Conservation (phyloP, 163 green algal genomes). For the Chlamydomonas reinhardtii region DNA sequence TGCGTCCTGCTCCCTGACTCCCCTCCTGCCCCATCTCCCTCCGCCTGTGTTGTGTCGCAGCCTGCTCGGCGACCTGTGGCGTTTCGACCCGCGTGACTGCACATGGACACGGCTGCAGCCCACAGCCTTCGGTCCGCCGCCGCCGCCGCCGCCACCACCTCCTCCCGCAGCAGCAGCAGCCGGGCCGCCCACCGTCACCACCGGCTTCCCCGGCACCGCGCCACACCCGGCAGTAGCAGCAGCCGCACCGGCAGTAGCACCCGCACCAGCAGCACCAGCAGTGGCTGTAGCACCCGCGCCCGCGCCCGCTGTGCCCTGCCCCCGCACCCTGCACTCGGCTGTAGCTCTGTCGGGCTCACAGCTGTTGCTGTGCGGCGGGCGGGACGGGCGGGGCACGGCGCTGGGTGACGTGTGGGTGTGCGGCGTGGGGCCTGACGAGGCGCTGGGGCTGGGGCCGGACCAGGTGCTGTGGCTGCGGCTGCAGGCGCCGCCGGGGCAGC, state of each 20-base stretch:
- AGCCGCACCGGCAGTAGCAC: too few relatives aligned
- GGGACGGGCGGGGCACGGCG: neutral
- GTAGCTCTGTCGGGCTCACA: conserved; percentile 17
- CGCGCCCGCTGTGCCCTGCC: neutral
- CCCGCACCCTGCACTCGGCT: conserved; percentile 1
- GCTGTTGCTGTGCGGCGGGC: conserved; percentile 40
- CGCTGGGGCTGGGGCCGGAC: neutral
- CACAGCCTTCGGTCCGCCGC: neutral
- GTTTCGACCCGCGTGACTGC: conserved; percentile 15
- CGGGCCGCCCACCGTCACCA: too few relatives aligned
- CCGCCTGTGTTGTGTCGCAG: too few relatives aligned
- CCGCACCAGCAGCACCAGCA: too few relatives aligned
- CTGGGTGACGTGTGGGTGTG: conserved; percentile 53
- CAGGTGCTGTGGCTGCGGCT: conserved; percentile 49
- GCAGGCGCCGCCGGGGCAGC: conserved; percentile 32
- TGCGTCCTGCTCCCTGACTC: too few relatives aligned
- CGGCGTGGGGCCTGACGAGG: conserved; percentile 34
- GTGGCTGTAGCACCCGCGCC: too few relatives aligned
- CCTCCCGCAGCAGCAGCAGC: too few relatives aligned
- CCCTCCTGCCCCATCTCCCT: too few relatives aligned
- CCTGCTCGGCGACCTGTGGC: conserved; percentile 39
- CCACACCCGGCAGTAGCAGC: too few relatives aligned
- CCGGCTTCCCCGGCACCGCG: too few relatives aligned
- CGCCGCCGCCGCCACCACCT: too few relatives aligned
- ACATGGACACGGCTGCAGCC: conserved; percentile 3